A percentile compares a stretch with the other conserved stretches of the same genome.
These are phyloP conservation scores for Phialocephala sp. DNA, from an alignment of 2,329 filamentous ascomycete species.

Conservation along the genomic window DNA sequence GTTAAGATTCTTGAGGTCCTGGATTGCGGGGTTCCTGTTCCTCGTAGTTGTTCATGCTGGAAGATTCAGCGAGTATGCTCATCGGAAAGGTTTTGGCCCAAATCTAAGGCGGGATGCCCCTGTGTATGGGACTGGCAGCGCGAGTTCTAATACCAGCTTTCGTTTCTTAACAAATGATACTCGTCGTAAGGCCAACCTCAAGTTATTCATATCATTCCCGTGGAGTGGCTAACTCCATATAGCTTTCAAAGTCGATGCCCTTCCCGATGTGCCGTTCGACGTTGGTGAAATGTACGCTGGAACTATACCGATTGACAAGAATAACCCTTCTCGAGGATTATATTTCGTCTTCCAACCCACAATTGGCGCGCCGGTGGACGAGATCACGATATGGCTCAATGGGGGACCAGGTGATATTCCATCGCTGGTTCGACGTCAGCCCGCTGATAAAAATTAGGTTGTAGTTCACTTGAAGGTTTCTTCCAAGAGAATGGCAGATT, in stretches of 20 bases:
- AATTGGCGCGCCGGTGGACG: slow-evolving; percentile 49
- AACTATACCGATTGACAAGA: slow-evolving; percentile 56
- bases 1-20: slow-evolving; percentile 5
- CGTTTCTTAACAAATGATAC: slow-evolving; percentile 24
- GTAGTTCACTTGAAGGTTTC: slow-evolving; percentile 46
- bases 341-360: slow-evolving; percentile 61
- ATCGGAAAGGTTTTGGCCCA: slow-evolving; percentile 2
- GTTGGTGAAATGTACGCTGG: slow-evolving; percentile 38
- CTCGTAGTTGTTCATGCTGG: slow-evolving; percentile 5
- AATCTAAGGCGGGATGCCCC: neutral
- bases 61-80: slow-evolving; percentile 4
- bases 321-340: slow-evolving; percentile 49
- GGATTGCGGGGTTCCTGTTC: neutral
- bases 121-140: neutral
- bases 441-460: slow-evolving; percentile 43
- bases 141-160: slow-evolving; percentile 3
- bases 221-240: neutral
- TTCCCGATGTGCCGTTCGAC: slow-evolving; percentile 36
- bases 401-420: slow-evolving; percentile 49
- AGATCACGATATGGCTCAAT: slow-evolving; percentile 56
- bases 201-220: neutral
- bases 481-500: slow-evolving; percentile 46
- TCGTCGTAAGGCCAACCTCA: slow-evolving; percentile 11
- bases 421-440: neutral
- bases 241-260: slow-evolving; percentile 33